Evolutionary conservation across 2,329 filamentous ascomycete species (phyloP).

Genomic region (Alternaria panax): DNA sequence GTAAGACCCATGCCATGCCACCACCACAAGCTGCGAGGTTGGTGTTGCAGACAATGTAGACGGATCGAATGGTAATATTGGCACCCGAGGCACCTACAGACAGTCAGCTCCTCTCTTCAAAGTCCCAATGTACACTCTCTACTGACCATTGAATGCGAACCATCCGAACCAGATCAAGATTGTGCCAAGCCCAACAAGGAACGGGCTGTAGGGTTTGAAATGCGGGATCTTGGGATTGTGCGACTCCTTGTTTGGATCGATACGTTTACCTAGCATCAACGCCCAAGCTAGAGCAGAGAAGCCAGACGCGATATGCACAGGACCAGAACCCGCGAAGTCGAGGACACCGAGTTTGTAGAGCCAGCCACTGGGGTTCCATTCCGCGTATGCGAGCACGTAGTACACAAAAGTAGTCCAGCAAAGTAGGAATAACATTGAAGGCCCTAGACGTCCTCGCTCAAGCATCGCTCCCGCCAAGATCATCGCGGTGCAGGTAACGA

Average conservation of each 20-base stretch:
- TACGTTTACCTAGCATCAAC: conserved; percentile 72
- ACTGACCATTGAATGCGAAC: conserved; percentile 52
- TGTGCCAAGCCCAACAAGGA: conserved; percentile 75
- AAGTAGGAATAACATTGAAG: conserved; percentile 45
- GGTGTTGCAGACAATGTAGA: conserved; percentile 66
- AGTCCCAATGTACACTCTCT: not conserved
- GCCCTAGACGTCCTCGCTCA: conserved; percentile 40
- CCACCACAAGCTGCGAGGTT: conserved; percentile 65
- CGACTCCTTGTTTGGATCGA: conserved; percentile 64
- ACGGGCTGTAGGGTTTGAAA: conserved; percentile 76
- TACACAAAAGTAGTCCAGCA: conserved; percentile 49
- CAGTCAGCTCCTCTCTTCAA: not conserved
- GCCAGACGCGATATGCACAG: conserved; percentile 77
- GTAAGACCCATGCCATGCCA: conserved; percentile 61
- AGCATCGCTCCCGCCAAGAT: conserved; percentile 46
- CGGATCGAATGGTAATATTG: conserved; percentile 61
- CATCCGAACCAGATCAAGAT: conserved; percentile 59
- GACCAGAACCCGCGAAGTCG: conserved; percentile 78
- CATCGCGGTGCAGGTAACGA: conserved; percentile 45
- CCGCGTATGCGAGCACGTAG: conserved; percentile 73
- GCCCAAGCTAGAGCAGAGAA: conserved; percentile 76
- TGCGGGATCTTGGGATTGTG: conserved; percentile 59
- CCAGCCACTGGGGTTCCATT: conserved; percentile 79
- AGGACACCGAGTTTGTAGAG: conserved; percentile 72
- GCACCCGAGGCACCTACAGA: conserved; percentile 49